These are phyloP conservation scores for Kwoniella sp. DNA, from an alignment of 768 basidiomycete genomes.

Conservation along the genomic window DNA sequence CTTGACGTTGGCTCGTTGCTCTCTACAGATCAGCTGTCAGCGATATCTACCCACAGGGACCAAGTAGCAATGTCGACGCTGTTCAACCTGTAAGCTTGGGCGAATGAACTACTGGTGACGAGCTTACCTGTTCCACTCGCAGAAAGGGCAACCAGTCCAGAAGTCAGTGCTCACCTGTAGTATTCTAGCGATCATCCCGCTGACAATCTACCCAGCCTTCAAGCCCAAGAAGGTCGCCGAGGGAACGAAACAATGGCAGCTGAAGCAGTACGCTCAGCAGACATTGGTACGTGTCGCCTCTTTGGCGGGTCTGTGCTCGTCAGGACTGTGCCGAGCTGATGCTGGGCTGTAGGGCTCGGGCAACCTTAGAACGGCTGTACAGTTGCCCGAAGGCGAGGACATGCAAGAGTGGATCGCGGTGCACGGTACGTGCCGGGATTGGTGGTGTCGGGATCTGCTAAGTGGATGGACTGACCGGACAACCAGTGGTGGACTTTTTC, in stretches of 20 bases:
- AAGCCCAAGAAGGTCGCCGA: constrained; percentile 92
- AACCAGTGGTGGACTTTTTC: constrained; percentile 93
- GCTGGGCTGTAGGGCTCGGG: constrained; percentile 77
- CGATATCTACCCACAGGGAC: no score
- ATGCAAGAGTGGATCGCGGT: constrained; percentile 99
- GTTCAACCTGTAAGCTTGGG: constrained; percentile 45
- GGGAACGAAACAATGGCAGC: constrained; percentile 95
- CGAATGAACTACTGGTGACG: no score
- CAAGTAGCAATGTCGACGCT: constrained; percentile 43
- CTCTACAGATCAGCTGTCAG: no score
- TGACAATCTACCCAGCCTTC: constrained; percentile 57
- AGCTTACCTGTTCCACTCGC: constrained; percentile 6
- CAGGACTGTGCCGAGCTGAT: not conserved
- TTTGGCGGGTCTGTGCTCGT: not conserved
- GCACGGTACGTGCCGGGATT: constrained; percentile 64
- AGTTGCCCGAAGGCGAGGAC: constrained; percentile 94
- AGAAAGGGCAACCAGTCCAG: constrained; percentile 36
- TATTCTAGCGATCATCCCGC: not conserved
- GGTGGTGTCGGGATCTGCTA: not conserved
- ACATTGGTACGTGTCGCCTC: constrained; percentile 41
- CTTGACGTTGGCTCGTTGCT: no score
- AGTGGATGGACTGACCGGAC: no score
- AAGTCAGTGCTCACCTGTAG: constrained; percentile 21
- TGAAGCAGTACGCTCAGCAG: constrained; percentile 69
- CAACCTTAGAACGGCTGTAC: constrained; percentile 85